Evolutionary conservation across 2,329 filamentous ascomycete genomes (phyloP).

Genomic region (Talaromyces sp.): DNA sequence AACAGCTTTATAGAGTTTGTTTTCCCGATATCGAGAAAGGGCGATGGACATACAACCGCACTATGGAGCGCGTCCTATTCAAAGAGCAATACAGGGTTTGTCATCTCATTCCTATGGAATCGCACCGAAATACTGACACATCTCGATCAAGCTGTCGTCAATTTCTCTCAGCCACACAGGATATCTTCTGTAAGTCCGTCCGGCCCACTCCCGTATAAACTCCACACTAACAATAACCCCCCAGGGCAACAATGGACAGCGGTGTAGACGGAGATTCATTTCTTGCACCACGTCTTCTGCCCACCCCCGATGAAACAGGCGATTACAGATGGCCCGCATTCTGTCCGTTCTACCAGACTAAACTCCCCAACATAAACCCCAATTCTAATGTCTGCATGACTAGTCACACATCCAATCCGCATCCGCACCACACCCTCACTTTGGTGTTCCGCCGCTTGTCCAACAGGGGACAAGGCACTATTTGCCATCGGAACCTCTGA

Average conservation of each 20-base stretch:
- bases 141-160: constrained; percentile 34
- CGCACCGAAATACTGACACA: constrained; percentile 1
- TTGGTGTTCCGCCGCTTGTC: constrained; percentile 43
- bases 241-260: constrained; percentile 41
- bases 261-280: constrained; percentile 36
- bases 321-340: too few species aligned
- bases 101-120: neutral
- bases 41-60: constrained; percentile 36
- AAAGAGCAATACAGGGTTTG: constrained; percentile 37
- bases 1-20: constrained; percentile 28
- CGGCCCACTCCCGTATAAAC: neutral
- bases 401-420: neutral
- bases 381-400: neutral
- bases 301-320: constrained; percentile 31
- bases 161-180: constrained; percentile 41
- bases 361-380: too few species aligned
- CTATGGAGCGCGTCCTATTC: constrained; percentile 37
- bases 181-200: constrained; percentile 33
- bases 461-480: constrained; percentile 28
- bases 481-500: constrained; percentile 45
- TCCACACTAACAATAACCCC: constrained; percentile 24
- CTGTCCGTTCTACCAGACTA: constrained; percentile 1
- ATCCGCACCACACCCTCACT: constrained; percentile 32
- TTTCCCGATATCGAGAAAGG: constrained; percentile 35
- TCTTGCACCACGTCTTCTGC: constrained; percentile 34